A percentile compares a stretch with the other conserved stretches of the same genome.
These are phyloP conservation scores for Manihot esculenta DNA, from an alignment of 441 rosid species.

Conservation along the genomic window DNA sequence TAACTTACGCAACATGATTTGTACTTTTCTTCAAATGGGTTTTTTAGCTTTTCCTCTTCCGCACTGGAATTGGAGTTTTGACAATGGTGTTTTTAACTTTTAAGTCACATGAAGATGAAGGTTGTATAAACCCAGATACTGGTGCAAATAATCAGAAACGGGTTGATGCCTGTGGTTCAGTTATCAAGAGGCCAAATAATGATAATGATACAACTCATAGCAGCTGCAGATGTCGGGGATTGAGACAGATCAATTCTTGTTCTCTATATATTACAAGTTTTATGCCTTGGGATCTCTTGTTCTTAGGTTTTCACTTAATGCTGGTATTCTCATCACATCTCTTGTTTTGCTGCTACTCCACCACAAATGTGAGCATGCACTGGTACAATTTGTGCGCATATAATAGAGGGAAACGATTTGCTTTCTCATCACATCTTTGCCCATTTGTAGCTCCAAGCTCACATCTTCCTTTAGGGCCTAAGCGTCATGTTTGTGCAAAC, in stretches of 20 bases:
- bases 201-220: neutral
- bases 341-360: too few relatives aligned
- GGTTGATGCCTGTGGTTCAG: too few relatives aligned
- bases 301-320: neutral
- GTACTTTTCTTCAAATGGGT: neutral
- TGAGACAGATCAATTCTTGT: neutral
- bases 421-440: too few relatives aligned
- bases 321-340: too few relatives aligned
- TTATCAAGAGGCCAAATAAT: neutral
- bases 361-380: too few relatives aligned
- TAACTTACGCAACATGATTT: neutral
- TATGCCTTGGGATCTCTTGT: too few relatives aligned
- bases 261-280: neutral
- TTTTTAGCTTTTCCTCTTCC: neutral
- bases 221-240: neutral
- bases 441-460: too few relatives aligned
- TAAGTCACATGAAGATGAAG: neutral
- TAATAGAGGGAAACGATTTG: too few relatives aligned
- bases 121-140: neutral
- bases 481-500: too few relatives aligned
- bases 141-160: neutral
- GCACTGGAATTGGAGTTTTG: too few relatives aligned
- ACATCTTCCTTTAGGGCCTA: too few relatives aligned
- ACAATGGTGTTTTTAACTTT: neutral
- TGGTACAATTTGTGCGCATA: too few relatives aligned